Conservation (phyloP, 1,284 basidiomycete species). For the Microbotryum violaceum region DNA sequence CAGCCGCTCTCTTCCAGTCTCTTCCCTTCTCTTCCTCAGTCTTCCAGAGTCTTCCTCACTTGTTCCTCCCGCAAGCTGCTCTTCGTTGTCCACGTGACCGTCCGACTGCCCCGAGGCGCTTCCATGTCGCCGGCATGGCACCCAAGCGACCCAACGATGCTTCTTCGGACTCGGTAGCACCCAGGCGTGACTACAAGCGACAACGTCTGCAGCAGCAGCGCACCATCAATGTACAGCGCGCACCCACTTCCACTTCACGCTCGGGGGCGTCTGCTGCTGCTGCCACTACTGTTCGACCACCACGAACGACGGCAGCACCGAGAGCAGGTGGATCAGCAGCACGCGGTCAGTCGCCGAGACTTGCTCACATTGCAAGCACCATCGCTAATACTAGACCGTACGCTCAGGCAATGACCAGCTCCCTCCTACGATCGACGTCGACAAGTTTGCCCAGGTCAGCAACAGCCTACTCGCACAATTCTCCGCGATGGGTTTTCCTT, state of each 20-base stretch:
- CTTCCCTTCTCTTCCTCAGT: no score
- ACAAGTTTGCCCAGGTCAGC: constrained; percentile 71
- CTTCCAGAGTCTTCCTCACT: no score
- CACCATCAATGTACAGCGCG: constrained; percentile 15
- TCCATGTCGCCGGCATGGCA: constrained; percentile 4
- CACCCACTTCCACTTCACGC: not conserved
- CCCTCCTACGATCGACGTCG: constrained; percentile 70
- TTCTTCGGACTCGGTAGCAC: constrained; percentile 41
- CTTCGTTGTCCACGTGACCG: no score
- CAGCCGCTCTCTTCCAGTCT: no score
- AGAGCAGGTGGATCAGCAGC: constrained; percentile 15
- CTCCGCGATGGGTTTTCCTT: no score
- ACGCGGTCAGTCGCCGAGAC: not conserved
- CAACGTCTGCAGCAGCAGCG: constrained; percentile 22
- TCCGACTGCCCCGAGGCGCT: no score
- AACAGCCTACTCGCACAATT: no score
- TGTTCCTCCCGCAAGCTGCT: no score
- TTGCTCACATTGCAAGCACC: not conserved
- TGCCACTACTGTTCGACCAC: not conserved
- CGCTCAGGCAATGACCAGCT: constrained; percentile 40
- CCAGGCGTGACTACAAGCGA: constrained; percentile 39
- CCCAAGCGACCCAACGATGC: constrained; percentile 15
- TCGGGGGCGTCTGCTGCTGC: not conserved
- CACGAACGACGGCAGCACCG: not conserved
- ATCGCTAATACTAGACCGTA: no score